A percentile compares a stretch with the other conserved stretches of the same genome.
These are phyloP conservation scores for Corymbia maculata DNA, from an alignment of 345 rosid genomes.

Conservation along the genomic window DNA sequence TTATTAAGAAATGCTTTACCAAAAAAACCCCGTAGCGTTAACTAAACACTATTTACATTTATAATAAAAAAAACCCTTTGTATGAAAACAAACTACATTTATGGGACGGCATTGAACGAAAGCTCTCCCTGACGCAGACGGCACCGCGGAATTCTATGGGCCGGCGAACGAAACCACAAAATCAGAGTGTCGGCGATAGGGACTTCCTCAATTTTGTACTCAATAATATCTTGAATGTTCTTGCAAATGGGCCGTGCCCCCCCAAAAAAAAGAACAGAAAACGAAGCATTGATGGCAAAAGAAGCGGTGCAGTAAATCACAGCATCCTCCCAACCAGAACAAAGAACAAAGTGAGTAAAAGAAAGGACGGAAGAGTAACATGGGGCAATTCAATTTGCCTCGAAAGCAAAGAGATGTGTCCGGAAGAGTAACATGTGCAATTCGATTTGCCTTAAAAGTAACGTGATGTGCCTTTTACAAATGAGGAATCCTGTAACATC, in stretches of 20 bases:
- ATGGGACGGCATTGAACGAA: background rate
- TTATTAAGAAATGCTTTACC: background rate
- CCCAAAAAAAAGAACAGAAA: background rate
- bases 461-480: background rate
- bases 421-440: background rate
- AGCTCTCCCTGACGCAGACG: background rate
- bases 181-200: background rate
- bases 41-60: too few relatives aligned
- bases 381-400: background rate
- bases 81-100: too few relatives aligned
- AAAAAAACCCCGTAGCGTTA: too few relatives aligned
- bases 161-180: background rate
- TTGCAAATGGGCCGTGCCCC: background rate
- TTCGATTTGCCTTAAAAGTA: background rate
- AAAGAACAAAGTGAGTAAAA: background rate
- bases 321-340: background rate
- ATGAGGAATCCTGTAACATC: background rate
- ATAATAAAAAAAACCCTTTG: too few relatives aligned
- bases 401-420: background rate
- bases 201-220: background rate
- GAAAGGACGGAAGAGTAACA: background rate
- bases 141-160: background rate
- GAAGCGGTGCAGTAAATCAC: background rate
- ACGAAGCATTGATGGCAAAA: background rate
- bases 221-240: background rate